Conservation (phyloP, 2,329 filamentous ascomycete genomes). For the Colletotrichum sojae region DNA sequence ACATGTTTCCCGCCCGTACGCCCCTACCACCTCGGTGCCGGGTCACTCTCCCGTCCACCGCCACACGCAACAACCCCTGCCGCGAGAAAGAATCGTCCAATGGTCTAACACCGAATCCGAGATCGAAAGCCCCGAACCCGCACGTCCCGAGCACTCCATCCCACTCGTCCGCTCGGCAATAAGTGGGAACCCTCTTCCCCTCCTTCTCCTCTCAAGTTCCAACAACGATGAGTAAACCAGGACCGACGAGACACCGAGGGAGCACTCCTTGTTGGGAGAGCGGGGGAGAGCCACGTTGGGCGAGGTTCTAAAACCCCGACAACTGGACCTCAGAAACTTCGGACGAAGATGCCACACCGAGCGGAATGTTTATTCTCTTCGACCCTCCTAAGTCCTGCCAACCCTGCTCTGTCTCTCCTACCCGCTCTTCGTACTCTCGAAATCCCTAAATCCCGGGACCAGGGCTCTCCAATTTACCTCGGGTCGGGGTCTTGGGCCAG, state of each 20-base stretch:
- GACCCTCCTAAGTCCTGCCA: not conserved
- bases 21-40: slow-evolving; percentile 20
- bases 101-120: slow-evolving; percentile 11
- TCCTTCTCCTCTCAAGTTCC: no score
- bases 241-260: not conserved
- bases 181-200: not conserved
- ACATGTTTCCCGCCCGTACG: not conserved
- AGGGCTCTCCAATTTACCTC: not conserved
- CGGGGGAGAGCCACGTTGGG: not conserved
- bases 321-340: not conserved
- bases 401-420: not conserved
- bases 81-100: slow-evolving; percentile 1
- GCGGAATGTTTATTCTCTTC: not conserved
- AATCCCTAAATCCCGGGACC: not conserved
- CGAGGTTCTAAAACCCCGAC: slow-evolving; percentile 14
- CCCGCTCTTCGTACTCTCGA: not conserved
- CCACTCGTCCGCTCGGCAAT: slow-evolving; percentile 10
- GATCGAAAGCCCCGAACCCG: not conserved
- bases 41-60: slow-evolving; percentile 10
- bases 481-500: not conserved
- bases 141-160: no score
- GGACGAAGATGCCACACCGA: slow-evolving; percentile 6
- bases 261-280: not conserved
- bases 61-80: not conserved
- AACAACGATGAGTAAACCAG: not conserved